Evolutionary conservation across 2,329 filamentous ascomycete genomes (phyloP).

Genomic region (Onygena corvina): DNA sequence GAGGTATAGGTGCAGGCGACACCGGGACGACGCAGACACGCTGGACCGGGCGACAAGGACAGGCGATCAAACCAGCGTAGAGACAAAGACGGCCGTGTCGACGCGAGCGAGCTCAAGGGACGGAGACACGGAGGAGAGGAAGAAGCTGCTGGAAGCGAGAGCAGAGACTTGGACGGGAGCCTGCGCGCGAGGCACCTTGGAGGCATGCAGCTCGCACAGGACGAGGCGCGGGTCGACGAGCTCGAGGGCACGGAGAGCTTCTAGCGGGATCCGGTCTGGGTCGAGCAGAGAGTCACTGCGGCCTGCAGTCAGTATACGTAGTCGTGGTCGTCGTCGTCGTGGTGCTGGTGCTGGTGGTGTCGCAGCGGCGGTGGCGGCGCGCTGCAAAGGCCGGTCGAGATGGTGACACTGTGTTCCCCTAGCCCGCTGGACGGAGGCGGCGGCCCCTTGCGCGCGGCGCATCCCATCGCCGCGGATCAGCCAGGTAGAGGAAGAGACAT

Average conservation of each 20-base stretch:
- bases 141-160: neutral
- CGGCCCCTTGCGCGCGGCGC: too few species aligned
- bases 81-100: conserved; percentile 4
- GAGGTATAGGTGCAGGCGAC: neutral
- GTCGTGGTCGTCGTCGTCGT: too few species aligned
- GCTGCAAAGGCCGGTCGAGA: neutral
- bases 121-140: neutral
- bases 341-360: too few species aligned
- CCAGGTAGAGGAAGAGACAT: too few species aligned
- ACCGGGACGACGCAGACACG: neutral
- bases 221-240: neutral
- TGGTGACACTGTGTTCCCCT: neutral
- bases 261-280: neutral
- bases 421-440: too few species aligned
- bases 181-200: conserved; percentile 12
- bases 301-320: too few species aligned
- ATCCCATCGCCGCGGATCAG: too few species aligned
- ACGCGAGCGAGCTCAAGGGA: too few species aligned
- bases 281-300: neutral
- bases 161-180: conserved; percentile 5
- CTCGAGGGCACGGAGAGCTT: neutral
- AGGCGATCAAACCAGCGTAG: neutral
- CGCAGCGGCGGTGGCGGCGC: too few species aligned
- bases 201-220: conserved; percentile 13
- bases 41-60: neutral